These are phyloP conservation scores for Alliaria petiolata DNA, from an alignment of 345 rosid genomes.

Conservation along the genomic window DNA sequence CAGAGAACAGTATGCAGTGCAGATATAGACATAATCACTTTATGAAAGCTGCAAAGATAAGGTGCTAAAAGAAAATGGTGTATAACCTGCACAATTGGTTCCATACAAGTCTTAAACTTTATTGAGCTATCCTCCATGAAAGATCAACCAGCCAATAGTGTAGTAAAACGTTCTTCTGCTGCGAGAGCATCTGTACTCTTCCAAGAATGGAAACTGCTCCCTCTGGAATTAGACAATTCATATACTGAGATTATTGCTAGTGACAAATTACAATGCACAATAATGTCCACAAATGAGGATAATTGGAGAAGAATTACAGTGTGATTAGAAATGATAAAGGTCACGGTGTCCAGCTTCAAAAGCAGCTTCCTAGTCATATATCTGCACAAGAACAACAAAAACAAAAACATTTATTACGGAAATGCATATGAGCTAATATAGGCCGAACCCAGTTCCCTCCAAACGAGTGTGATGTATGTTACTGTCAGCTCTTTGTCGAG, in stretches of 20 bases:
- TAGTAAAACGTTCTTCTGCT: constrained; percentile 95
- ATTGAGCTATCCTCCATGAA: constrained; percentile 96
- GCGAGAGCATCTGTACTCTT: constrained; percentile 87
- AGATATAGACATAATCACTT: background rate
- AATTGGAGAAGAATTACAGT: constrained; percentile 53
- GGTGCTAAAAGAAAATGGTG: background rate
- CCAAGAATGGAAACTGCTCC: constrained; percentile 95
- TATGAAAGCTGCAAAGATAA: constrained; percentile 5
- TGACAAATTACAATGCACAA: constrained; percentile 2
- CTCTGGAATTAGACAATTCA: constrained; percentile 50
- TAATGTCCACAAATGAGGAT: constrained; percentile 13
- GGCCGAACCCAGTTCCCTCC: too few relatives aligned
- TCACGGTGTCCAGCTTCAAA: constrained; percentile 83
- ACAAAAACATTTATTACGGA: background rate
- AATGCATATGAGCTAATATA: background rate
- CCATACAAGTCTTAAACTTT: constrained; percentile 98
- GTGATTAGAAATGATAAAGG: constrained; percentile 91
- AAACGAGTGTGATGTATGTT: too few relatives aligned
- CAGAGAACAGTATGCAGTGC: constrained; percentile 1
- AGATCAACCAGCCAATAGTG: constrained; percentile 92
- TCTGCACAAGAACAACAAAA: constrained; percentile 41
- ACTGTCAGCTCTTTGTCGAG: too few relatives aligned
- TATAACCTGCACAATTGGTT: constrained; percentile 74
- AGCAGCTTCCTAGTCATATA: constrained; percentile 99
- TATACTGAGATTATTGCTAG: background rate